Percentiles rank a stretch among this genome's conserved stretches.
Evolutionary conservation across 768 basidiomycete genomes (phyloP).

Genomic region (Leccinum obscurum): DNA sequence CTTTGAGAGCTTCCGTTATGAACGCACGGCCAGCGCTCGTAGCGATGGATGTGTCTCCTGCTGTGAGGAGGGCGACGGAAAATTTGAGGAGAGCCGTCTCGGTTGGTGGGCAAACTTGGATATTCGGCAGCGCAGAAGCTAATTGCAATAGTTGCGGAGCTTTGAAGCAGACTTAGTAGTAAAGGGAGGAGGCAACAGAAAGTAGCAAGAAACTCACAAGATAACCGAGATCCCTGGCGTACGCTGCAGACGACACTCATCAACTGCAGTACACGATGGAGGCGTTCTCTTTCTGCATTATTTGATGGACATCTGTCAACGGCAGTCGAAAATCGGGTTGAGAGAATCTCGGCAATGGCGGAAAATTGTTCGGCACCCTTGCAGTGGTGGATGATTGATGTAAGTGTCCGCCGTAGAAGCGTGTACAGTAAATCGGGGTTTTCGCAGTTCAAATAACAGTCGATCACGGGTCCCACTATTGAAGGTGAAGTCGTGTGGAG

Average conservation of each 20-base stretch:
- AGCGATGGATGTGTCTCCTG: constrained; percentile 43
- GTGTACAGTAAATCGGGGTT: constrained; percentile 46
- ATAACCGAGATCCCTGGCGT: constrained; percentile 68
- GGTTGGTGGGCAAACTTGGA: constrained; percentile 29
- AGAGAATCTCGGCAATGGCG: constrained; percentile 52
- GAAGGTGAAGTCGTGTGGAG: constrained; percentile 75
- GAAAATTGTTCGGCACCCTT: constrained; percentile 66
- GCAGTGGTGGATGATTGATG: constrained; percentile 82
- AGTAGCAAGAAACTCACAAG: constrained; percentile 42
- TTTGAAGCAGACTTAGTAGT: constrained; percentile 15
- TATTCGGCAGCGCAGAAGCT: constrained; percentile 28
- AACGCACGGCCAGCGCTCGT: constrained; percentile 49
- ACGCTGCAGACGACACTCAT: constrained; percentile 58
- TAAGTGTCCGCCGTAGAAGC: constrained; percentile 70
- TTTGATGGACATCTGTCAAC: constrained; percentile 4
- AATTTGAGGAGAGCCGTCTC: constrained; percentile 27
- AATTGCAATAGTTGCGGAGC: constrained; percentile 40
- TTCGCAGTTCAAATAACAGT: constrained; percentile 48
- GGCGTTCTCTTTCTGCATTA: constrained; percentile 34
- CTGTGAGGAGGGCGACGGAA: constrained; percentile 29
- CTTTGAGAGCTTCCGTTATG: constrained; percentile 25
- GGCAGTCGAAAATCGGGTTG: constrained; percentile 37
- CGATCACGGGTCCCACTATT: constrained; percentile 58
- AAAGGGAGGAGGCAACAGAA: constrained; percentile 1
- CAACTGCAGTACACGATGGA: constrained; percentile 57